Evolutionary conservation across 768 basidiomycete genomes (phyloP), one percentile per base, ranked within the genome.

Genomic region (Lyophyllum decastes): DNA sequence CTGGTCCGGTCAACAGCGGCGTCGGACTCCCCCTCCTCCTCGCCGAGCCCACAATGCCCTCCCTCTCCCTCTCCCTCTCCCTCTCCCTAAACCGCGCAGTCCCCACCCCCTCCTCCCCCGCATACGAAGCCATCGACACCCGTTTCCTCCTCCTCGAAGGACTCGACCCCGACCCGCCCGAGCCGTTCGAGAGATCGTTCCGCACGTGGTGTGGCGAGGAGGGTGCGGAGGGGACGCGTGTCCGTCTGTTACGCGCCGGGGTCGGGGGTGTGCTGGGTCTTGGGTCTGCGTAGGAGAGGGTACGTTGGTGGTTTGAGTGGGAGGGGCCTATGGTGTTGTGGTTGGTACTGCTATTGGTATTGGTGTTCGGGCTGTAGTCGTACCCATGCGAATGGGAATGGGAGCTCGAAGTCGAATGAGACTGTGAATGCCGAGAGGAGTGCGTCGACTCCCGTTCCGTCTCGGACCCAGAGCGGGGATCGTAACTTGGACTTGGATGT

Each of bases 391-490:
- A 30, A 30, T 10, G 5, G 30, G 30, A 10, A 30, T 30, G n/a
- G n/a, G n/a, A n/a, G n/a, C n/a, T n/a, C n/a, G n/a, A n/a, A n/a
- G n/a, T 30, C 30, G 30, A 30, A 30, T 30, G 30, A 4, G 30
- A 30, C 4, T 30, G 30, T 10, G 30, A 30, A 30, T 30, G 30
- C 5, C 30, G 30, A 30, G 30, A 30, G 30, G 30, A 10, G 40
- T 41, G 17, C 70, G 30, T 67, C 38, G 78, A 81, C 70, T 92
- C 90, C 44, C 89, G 84, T 70, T 93, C 92, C 0, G 91, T 93
- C 70, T 92, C 92, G 2, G 90, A 92, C 30, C 91, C 91, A 7
- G 90, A 92, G 53, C 80, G 78, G 61, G 49, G 74, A 25, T 62
- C 61, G 40, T 55, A 40, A 63, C 57, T 57, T 24, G 17, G 43